Percentiles rank a stretch among this genome's conserved stretches.
These are phyloP conservation scores for Diaporthe helianthi DNA, from an alignment of 2,329 filamentous ascomycete species.

Conservation along the genomic window DNA sequence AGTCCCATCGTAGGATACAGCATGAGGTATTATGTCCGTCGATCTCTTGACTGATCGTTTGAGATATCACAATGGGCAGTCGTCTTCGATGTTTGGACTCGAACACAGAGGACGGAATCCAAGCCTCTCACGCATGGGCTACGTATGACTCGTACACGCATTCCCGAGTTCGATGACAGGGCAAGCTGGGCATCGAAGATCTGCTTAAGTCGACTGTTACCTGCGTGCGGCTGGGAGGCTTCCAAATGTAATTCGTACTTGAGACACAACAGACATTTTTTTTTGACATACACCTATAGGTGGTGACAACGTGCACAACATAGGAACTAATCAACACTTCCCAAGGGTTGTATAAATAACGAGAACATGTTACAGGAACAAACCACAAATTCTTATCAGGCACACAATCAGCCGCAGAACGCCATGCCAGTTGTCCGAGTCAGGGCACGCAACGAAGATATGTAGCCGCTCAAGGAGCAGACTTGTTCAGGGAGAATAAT, in stretches of 20 bases:
- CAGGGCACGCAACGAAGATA: neutral
- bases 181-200: neutral
- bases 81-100: neutral
- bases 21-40: neutral
- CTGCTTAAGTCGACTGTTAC: neutral
- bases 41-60: no score
- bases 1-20: no score
- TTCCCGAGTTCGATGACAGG: no score
- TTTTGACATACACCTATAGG: neutral
- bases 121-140: neutral
- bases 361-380: neutral
- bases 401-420: neutral
- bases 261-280: fast-evolving
- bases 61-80: neutral
- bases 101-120: no score
- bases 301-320: neutral
- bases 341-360: no score
- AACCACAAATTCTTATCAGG: neutral
- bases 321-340: neutral
- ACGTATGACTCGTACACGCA: constrained; percentile 2
- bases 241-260: neutral
- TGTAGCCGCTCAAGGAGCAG: neutral
- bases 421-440: neutral
- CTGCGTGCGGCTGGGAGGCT: fast-evolving
- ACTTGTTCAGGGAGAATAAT: neutral